Evolutionary conservation across 192 early-diverging fungal genomes (phyloP), one percentile per base, ranked within the genome.

Genomic region (Backusella psychrophila): DNA sequence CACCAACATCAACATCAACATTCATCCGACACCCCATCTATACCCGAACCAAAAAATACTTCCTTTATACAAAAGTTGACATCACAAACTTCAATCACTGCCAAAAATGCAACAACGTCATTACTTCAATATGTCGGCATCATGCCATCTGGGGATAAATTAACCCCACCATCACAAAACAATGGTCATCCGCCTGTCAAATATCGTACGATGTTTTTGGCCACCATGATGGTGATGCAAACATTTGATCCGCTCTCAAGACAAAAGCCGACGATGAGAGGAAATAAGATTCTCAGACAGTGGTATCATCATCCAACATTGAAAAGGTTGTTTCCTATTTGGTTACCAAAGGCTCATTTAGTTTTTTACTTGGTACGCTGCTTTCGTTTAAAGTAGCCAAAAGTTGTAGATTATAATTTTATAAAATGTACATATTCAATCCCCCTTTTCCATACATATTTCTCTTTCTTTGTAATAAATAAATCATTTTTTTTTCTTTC

Each of bases 191-290:
- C 0, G 3, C 66, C 34, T 68, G 66, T 68, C 66, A 35, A 35
- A n/a, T 35, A 44, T 42, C 70, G 70, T 17, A 46, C 44, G 12
- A 31, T 71, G 42, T 71, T 71, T 71, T 71, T 49, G 29, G 70
- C 70, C 15, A 49, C 41, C 4, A 39, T 71, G 23, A 15, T 44
- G 11, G 29, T 71, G 6, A 29, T 41, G 14, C 44, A 29, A 29
- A 71, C 2, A 2, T 71, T 71, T 19, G 29, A 49, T 66, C 66
- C 26, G 33, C 15, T 34, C 17, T 34, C 66, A 33, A 68, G 17
- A 68, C 66, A 8, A 33, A 29, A 6, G 17, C 9, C 26, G 70
- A 17, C 29, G 6, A 33, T 0, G 9, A 29, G 42, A 49, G 42
- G 44, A 19, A 39, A 71, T 49, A 39, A 4, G 9, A 12, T 69